These are phyloP conservation scores for Austroboletus festivus DNA, from an alignment of 768 basidiomycete species.

Conservation along the genomic window DNA sequence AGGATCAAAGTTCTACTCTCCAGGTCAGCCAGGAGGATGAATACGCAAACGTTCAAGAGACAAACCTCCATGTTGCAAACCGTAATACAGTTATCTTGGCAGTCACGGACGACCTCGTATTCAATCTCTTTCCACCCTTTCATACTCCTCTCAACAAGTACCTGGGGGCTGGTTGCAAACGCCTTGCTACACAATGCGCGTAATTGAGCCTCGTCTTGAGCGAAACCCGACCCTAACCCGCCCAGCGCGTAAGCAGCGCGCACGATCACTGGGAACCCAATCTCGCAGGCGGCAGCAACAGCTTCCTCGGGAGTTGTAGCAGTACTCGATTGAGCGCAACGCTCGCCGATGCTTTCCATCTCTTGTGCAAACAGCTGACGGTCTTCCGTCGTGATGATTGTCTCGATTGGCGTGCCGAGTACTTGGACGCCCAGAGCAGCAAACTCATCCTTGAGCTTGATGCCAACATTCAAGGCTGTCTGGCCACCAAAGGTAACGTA, in stretches of 20 bases:
- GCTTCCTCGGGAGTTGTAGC: conserved; percentile 89
- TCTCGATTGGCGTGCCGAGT: conserved; percentile 94
- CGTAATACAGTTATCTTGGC: conserved; percentile 97
- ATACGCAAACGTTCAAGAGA: conserved; percentile 2
- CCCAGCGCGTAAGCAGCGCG: conserved; percentile 96
- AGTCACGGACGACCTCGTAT: conserved; percentile 98
- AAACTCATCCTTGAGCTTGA: conserved; percentile 98
- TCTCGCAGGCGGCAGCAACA: conserved; percentile 70
- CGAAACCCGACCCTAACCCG: conserved; percentile 93
- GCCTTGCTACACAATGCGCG: conserved; percentile 88
- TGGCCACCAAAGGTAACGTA: conserved; percentile 99
- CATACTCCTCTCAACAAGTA: conserved; percentile 99
- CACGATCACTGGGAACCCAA: conserved; percentile 95
- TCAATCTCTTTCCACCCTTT: conserved; percentile 99
- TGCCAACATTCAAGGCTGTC: conserved; percentile 94
- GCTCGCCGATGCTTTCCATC: conserved; percentile 95
- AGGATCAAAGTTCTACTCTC: conserved; percentile 90
- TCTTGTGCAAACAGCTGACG: conserved; percentile 89
- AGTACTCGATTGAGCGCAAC: conserved; percentile 85
- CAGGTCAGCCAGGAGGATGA: neutral
- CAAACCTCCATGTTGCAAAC: conserved; percentile 99
- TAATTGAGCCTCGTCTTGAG: conserved; percentile 89
- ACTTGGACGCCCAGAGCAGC: conserved; percentile 85
- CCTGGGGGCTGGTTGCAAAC: conserved; percentile 96
- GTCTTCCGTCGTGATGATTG: conserved; percentile 96